Evolutionary conservation across 441 rosid species (phyloP).

Genomic region (Aleurites moluccanus): DNA sequence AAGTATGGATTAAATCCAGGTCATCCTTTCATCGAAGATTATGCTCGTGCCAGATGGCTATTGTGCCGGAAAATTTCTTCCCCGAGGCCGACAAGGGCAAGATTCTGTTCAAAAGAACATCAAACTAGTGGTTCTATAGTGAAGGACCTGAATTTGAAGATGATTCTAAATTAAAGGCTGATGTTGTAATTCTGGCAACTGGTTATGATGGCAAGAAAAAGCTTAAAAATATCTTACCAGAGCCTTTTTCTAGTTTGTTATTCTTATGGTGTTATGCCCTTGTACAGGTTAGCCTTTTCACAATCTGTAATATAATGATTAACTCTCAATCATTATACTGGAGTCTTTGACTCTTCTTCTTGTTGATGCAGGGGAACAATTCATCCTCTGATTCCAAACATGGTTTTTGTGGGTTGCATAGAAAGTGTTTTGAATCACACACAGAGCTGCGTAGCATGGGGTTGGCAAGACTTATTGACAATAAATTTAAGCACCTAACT

Average conservation of each 20-base stretch:
- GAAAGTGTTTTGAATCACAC: slow-evolving; percentile 78
- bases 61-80: slow-evolving; percentile 73
- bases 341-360: neutral
- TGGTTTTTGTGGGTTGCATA: slow-evolving; percentile 84
- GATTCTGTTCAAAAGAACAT: slow-evolving; percentile 60
- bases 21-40: slow-evolving; percentile 84
- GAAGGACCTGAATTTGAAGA: slow-evolving; percentile 75
- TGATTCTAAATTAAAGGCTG: slow-evolving; percentile 57
- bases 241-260: slow-evolving; percentile 63
- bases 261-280: slow-evolving; percentile 66
- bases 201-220: slow-evolving; percentile 84
- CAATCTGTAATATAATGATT: too few species aligned
- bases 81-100: slow-evolving; percentile 79
- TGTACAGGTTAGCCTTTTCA: slow-evolving; percentile 64
- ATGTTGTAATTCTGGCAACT: slow-evolving; percentile 80
- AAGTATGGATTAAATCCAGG: slow-evolving; percentile 81
- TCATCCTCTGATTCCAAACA: slow-evolving; percentile 85
- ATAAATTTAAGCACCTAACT: slow-evolving; percentile 61
- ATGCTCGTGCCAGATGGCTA: slow-evolving; percentile 96
- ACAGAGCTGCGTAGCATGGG: slow-evolving; percentile 76
- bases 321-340: neutral
- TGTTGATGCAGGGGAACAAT: slow-evolving; percentile 75
- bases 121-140: slow-evolving; percentile 72
- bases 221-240: slow-evolving; percentile 65
- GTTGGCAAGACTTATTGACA: slow-evolving; percentile 57